phyloP scores from a whole-genome alignment of 768 basidiomycete species.

The Cystofilobasidium bisporidii region DNA sequence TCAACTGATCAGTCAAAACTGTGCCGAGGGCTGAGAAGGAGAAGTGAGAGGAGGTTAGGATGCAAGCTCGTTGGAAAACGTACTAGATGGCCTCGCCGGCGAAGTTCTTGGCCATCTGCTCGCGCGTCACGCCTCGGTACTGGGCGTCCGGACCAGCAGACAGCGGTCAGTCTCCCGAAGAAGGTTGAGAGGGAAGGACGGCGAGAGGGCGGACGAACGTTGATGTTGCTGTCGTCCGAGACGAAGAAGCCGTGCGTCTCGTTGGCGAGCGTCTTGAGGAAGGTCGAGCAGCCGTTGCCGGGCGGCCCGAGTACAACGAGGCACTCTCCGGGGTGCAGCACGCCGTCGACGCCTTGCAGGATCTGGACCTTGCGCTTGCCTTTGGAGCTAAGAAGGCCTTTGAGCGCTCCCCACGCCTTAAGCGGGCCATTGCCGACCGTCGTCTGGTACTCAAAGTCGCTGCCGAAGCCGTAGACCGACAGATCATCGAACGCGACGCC shows the following conservation, averaged over 20 bases:
- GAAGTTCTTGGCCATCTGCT: constrained; percentile 46
- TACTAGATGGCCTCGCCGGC: constrained; percentile 41
- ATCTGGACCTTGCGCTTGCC: constrained; percentile 39
- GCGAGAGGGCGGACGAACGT: constrained; percentile 3
- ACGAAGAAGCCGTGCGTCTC: constrained; percentile 35
- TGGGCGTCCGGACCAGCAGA: too few species aligned
- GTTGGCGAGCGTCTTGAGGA: constrained; percentile 38
- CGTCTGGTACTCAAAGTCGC: constrained; percentile 42
- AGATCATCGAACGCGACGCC: constrained; percentile 44
- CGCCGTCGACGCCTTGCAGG: constrained; percentile 16
- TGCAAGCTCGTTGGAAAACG: too few species aligned
- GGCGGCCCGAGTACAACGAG: constrained; percentile 24
- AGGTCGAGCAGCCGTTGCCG: constrained; percentile 30
- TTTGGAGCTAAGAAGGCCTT: constrained; percentile 29
- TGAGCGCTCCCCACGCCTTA: constrained; percentile 30
- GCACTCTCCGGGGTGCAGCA: constrained; percentile 25
- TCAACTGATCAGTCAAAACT: too few species aligned
- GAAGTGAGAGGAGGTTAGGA: too few species aligned
- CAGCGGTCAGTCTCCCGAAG: too few species aligned
- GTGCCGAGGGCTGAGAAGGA: too few species aligned
- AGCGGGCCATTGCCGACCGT: constrained; percentile 41
- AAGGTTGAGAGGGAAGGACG: too few species aligned
- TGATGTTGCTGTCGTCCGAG: constrained; percentile 32
- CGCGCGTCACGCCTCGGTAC: constrained; percentile 42
- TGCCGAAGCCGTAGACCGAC: constrained; percentile 38